Percentiles rank a stretch among this genome's conserved stretches.
Evolutionary conservation across 345 rosid species (phyloP).

Genomic region (Lepidium didymum): DNA sequence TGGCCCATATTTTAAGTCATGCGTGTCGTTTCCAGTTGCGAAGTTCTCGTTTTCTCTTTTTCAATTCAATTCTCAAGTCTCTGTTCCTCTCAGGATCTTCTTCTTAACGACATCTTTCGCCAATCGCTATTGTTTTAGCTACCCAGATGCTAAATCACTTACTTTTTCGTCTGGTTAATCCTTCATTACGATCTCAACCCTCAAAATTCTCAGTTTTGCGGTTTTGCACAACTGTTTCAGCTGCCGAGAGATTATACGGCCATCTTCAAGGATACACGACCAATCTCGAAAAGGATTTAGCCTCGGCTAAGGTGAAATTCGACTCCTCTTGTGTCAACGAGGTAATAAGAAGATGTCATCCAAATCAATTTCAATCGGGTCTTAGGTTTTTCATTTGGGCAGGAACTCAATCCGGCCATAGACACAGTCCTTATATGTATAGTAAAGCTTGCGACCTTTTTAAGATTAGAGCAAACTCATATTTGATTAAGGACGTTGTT

Average conservation of each 20-base stretch:
- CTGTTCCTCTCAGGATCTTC: not conserved
- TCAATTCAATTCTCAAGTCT: not conserved
- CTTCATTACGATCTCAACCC: slow-evolving; percentile 19
- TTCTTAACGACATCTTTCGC: not conserved
- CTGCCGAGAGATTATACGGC: slow-evolving; percentile 36
- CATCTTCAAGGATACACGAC: slow-evolving; percentile 32
- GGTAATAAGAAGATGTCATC: slow-evolving; percentile 44
- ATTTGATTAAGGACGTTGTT: slow-evolving; percentile 39
- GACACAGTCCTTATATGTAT: slow-evolving; percentile 62
- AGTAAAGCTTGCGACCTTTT: slow-evolving; percentile 54
- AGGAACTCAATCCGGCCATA: slow-evolving; percentile 53
- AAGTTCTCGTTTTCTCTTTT: not conserved
- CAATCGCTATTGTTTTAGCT: not conserved
- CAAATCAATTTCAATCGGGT: slow-evolving; percentile 40
- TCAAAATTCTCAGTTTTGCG: slow-evolving; percentile 27
- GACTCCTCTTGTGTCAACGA: slow-evolving; percentile 47
- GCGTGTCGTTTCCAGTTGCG: not conserved
- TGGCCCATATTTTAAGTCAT: not conserved
- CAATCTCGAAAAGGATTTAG: slow-evolving; percentile 46
- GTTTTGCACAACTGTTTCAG: slow-evolving; percentile 28
- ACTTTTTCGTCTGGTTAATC: slow-evolving; percentile 21
- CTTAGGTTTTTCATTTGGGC: slow-evolving; percentile 81
- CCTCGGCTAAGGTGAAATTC: slow-evolving; percentile 34
- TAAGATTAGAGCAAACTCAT: slow-evolving; percentile 46
- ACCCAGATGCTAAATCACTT: slow-evolving; percentile 5